Evolutionary conservation across 805 yeast genomes (phyloP).

Genomic region (Novakomyces olei): DNA sequence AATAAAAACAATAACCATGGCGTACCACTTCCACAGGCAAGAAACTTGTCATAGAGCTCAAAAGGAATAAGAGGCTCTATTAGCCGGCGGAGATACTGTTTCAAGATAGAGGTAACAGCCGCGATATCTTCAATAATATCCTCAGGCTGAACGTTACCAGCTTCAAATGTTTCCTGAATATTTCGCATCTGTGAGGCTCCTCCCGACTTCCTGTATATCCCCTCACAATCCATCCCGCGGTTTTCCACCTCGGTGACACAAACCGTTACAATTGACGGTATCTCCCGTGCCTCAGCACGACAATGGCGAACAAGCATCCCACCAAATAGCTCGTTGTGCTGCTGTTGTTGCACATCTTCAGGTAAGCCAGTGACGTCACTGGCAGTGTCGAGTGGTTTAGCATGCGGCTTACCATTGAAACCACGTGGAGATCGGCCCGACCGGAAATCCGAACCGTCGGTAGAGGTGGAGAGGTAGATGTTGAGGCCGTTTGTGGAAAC

Average conservation of each 20-base stretch:
- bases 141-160: constrained; percentile 12
- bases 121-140: constrained; percentile 39
- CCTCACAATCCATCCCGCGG: constrained; percentile 59
- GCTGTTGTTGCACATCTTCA: too few species aligned
- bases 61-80: constrained; percentile 70
- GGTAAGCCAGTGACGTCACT: too few species aligned
- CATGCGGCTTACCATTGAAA: too few species aligned
- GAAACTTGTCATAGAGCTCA: constrained; percentile 41
- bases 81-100: constrained; percentile 63
- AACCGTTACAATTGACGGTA: constrained; percentile 51
- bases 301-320: constrained; percentile 44
- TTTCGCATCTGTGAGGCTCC: constrained; percentile 42
- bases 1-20: too few species aligned
- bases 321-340: too few species aligned
- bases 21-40: constrained; percentile 21
- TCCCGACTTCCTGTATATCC: constrained; percentile 79
- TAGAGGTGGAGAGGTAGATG: too few species aligned
- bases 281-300: constrained; percentile 31
- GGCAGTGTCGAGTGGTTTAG: too few species aligned
- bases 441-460: too few species aligned
- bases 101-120: constrained; percentile 69
- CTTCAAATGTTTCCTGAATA: constrained; percentile 21
- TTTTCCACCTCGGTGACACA: constrained; percentile 60
- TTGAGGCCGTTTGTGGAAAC: too few species aligned
- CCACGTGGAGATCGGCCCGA: too few species aligned